A percentile compares a stretch with the other conserved stretches of the same genome.
phyloP scores from a whole-genome alignment of 805 yeast genomes.

The Millerozyma acaciae region DNA sequence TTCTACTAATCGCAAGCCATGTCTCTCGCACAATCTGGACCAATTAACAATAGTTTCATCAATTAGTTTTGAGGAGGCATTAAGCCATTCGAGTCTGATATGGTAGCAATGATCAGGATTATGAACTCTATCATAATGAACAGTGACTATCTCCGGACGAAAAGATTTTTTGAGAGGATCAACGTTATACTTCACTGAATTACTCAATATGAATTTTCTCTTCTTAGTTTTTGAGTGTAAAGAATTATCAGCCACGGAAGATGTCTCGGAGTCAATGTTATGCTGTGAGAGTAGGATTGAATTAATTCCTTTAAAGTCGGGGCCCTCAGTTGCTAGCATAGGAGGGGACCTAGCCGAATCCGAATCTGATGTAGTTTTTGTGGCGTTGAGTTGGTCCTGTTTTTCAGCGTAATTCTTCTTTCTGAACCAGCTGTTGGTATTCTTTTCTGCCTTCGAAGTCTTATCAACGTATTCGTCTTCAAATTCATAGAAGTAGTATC shows the following conservation, averaged over 20 bases:
- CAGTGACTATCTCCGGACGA: slow-evolving; percentile 71
- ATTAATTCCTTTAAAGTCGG: slow-evolving; percentile 20
- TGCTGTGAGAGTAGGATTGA: slow-evolving; percentile 8
- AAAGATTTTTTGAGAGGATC: slow-evolving; percentile 72
- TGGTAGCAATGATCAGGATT: slow-evolving; percentile 95
- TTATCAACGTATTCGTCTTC: slow-evolving; percentile 49
- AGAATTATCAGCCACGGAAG: slow-evolving; percentile 24
- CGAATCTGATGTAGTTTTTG: slow-evolving; percentile 24
- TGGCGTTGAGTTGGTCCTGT: slow-evolving; percentile 6
- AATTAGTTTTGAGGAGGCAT: slow-evolving; percentile 69
- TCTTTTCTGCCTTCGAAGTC: slow-evolving; percentile 17
- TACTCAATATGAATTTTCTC: slow-evolving; percentile 56
- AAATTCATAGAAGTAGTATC: slow-evolving; percentile 84
- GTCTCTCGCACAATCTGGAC: slow-evolving; percentile 79
- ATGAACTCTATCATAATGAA: slow-evolving; percentile 88
- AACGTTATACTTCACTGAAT: slow-evolving; percentile 63
- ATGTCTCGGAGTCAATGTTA: slow-evolving; percentile 14
- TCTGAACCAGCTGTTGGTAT: slow-evolving; percentile 28
- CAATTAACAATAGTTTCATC: slow-evolving; percentile 44
- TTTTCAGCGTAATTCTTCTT: slow-evolving; percentile 16
- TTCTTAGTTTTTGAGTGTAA: slow-evolving; percentile 20
- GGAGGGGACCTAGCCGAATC: slow-evolving; percentile 27
- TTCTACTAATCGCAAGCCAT: slow-evolving; percentile 75
- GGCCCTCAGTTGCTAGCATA: slow-evolving; percentile 13
- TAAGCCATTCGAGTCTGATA: slow-evolving; percentile 87